Evolutionary conservation across 306 rosid genomes (phyloP).

Genomic region (Quillaja saponaria): DNA sequence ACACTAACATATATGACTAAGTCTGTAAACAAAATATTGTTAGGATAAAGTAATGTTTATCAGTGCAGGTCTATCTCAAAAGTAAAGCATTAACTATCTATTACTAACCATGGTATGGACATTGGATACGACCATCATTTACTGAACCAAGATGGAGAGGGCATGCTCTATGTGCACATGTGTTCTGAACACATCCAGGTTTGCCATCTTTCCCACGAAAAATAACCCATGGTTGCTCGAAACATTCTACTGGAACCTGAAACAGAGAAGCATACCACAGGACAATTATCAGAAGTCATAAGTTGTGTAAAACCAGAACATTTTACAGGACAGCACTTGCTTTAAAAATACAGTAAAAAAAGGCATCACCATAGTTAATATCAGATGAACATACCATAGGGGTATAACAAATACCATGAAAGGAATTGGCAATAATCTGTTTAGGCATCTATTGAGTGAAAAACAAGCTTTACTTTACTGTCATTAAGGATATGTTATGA

Average conservation of each 20-base stretch:
- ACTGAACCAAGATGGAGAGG: slow-evolving; percentile 96
- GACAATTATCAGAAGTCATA: slow-evolving; percentile 26
- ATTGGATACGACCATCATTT: slow-evolving; percentile 84
- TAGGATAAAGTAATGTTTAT: not conserved
- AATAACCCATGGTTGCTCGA: slow-evolving; percentile 95
- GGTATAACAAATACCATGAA: no score
- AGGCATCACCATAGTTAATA: not conserved
- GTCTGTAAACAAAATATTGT: not conserved
- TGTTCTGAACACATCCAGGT: slow-evolving; percentile 93
- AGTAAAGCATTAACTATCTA: not conserved
- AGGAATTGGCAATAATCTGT: not conserved
- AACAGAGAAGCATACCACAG: slow-evolving; percentile 35
- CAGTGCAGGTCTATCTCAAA: not conserved
- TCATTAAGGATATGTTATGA: slow-evolving; percentile 3
- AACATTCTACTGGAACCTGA: slow-evolving; percentile 89
- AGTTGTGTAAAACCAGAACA: slow-evolving; percentile 1
- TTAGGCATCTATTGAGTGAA: slow-evolving; percentile 8
- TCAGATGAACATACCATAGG: no score
- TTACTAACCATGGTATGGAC: slow-evolving; percentile 92
- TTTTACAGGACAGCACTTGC: not conserved
- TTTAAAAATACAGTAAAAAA: not conserved
- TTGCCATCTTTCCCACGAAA: slow-evolving; percentile 91
- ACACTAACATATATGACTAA: not conserved
- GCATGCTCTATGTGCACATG: slow-evolving; percentile 97
- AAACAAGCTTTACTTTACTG: not conserved